Conservation (phyloP, 345 rosid species). For the Lepidium sativum region DNA sequence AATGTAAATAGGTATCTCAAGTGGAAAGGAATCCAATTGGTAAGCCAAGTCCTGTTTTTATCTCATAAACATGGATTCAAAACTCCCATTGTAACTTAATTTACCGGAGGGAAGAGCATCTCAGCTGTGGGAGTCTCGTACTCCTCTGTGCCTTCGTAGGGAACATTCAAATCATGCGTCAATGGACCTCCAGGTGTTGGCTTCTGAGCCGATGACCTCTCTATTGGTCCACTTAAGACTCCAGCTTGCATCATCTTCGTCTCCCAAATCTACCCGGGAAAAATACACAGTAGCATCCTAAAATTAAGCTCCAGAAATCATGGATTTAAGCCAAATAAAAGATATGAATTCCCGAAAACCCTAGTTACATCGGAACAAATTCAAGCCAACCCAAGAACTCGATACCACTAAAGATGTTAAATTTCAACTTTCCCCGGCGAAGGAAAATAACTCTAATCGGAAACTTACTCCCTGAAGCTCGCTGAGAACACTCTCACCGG, state of each 20-base stretch:
- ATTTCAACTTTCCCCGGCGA: background rate
- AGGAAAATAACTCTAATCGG: background rate
- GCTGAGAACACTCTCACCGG: constrained; percentile 74
- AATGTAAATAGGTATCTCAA: constrained; percentile 2
- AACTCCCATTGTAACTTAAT: background rate
- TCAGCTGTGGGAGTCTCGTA: constrained; percentile 98
- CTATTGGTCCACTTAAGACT: constrained; percentile 53
- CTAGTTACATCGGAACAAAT: constrained; percentile 30
- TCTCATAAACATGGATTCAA: background rate
- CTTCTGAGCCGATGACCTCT: constrained; percentile 57
- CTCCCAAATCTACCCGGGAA: constrained; percentile 68
- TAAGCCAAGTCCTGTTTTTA: background rate
- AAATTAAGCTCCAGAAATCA: constrained; percentile 1
- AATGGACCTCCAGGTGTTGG: constrained; percentile 47
- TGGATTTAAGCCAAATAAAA: background rate
- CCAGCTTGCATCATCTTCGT: constrained; percentile 93
- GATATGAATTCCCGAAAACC: constrained; percentile 28
- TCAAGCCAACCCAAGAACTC: background rate
- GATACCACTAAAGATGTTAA: background rate
- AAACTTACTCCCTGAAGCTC: constrained; percentile 85
- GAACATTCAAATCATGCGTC: constrained; percentile 91
- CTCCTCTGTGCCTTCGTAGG: constrained; percentile 89
- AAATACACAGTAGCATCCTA: background rate
- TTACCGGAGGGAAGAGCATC: constrained; percentile 88
- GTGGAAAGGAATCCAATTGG: background rate